Evolutionary conservation across 2,329 filamentous ascomycete species (phyloP).

Genomic region (Colletotrichum neosansevieriae): DNA sequence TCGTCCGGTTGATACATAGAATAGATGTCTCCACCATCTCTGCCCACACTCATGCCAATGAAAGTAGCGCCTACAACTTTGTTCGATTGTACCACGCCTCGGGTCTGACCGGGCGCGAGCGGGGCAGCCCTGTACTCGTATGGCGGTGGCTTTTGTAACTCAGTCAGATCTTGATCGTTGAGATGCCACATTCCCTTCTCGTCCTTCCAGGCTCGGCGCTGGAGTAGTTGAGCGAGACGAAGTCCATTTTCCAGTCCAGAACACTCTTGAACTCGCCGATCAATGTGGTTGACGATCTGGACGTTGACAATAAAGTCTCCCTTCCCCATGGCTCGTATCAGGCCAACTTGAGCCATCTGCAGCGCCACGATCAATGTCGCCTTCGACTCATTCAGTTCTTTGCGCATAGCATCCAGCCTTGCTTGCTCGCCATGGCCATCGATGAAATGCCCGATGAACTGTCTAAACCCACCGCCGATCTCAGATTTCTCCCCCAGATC

Average conservation of each 20-base stretch:
- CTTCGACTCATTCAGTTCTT: slow-evolving; percentile 3
- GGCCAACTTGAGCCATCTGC: slow-evolving; percentile 9
- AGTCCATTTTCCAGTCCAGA: not conserved
- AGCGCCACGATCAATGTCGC: not conserved
- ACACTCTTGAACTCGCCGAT: not conserved
- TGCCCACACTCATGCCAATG: slow-evolving; percentile 4
- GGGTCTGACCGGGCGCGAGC: not conserved
- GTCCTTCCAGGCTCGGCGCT: not conserved
- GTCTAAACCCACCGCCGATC: not conserved
- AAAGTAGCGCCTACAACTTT: not conserved
- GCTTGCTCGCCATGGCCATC: not conserved
- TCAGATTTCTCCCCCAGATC: not conserved
- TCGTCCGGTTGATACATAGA: not conserved
- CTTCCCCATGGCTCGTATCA: not conserved
- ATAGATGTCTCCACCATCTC: not conserved
- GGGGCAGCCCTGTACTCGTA: not conserved
- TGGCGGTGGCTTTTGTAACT: not conserved
- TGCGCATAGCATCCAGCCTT: not conserved
- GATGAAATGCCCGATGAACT: not conserved
- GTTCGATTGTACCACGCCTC: slow-evolving; percentile 1
- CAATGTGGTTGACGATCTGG: not conserved
- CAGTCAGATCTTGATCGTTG: not conserved
- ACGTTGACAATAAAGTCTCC: slow-evolving; percentile 2
- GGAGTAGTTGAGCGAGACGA: not conserved
- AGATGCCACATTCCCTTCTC: slow-evolving; percentile 3